Evolutionary conservation across 2,329 filamentous ascomycete genomes (phyloP), one percentile per base, ranked within the genome.

Genomic region (Uncinocarpus reesii): DNA sequence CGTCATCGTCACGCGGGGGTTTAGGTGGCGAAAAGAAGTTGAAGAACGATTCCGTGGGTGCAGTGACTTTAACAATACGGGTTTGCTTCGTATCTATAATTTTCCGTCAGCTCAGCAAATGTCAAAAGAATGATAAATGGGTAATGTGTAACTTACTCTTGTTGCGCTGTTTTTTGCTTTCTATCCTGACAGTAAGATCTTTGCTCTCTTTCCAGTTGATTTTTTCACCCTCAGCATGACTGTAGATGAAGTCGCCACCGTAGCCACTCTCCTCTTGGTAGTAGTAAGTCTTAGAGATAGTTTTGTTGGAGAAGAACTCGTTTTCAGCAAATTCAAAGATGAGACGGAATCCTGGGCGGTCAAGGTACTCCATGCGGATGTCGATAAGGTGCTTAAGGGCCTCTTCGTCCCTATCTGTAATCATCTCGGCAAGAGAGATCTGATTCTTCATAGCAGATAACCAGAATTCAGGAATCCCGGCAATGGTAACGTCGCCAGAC

Each of bases 381-480:
- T 98, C 90, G 57, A 78, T 83, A 50, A 98, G 77, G 64, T 83
- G 77, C 73, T 93, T 94, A 50, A 98, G 82, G 46, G 89, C 92
- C 58, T 80, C 81, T 78, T 98, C 92, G 65, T 98, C 92, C 56
- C 88, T 85, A 62, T 96, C 92, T 61, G 92, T 98, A 67, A 98
- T 95, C 80, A 95, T 95, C 72, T 98, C 93, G 49, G 90, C 87
- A 49, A 98, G 81, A 24, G 89, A 94, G 62, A 92, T 80, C 68
- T 95, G 90, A 76, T 98, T 98, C 79, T 98, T 98, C 90, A 98
- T 96, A 59, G 93, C 90, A 53, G 90, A 95, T 43, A 98, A 78
- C 92, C 92, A 98, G 78, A 98, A 98, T 72, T 98, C 92, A 55
- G 92, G 92, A 55, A 98, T 95, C 69, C 92, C 92, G 61, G 80